Evolutionary conservation across 2,329 filamentous ascomycete species (phyloP), one percentile per base, ranked within the genome.

Genomic region (Malbranchea zuffiana): DNA sequence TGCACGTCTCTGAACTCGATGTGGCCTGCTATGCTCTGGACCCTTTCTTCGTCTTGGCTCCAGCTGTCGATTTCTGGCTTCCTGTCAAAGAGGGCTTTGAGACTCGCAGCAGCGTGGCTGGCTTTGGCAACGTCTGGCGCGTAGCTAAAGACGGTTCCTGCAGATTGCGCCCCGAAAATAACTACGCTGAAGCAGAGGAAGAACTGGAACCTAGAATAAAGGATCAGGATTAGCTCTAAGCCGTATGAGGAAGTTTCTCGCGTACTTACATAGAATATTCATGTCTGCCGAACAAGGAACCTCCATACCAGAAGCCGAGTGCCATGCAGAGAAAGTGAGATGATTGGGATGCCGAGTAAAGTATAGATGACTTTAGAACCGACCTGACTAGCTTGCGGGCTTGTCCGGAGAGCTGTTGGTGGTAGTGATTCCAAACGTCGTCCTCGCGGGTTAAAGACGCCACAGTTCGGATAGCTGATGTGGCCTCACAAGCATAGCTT

Each of bases 61-160:
- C 84, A 92, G 0, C 78, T 75, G 53, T 94, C 86, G 47, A 96
- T 88, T 2, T 65, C 61, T 0, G 88, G 88, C 47, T 80, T 72
- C 41, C 80, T 75, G 52, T 94, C 85, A 48, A 94, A 86, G 12
- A 96, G 70, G 1, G 66, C 75, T 62, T 90, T 88, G 42, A 96
- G 72, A 45, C 85, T 74, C 25, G 72, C 69, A 0, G 87, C 85
- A 1, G 88, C 83, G 40, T 87, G 72, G 55, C 86, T 84, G 0
- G 87, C 86, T 63, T 95, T 93, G 46, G 83, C 80, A 80, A 92
- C 92, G 46, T 93, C 85, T 1, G 86, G 84, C 0, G 84, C 85
- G 56, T 87, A 94, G 4, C 77, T 85, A 67, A 90, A 95, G 51
- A 88, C 79, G 10, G 78, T 81, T 5, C 88, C 88, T 1, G 88